Conservation (phyloP, 1,284 basidiomycete species). For the Bjerkandera adusta region DNA sequence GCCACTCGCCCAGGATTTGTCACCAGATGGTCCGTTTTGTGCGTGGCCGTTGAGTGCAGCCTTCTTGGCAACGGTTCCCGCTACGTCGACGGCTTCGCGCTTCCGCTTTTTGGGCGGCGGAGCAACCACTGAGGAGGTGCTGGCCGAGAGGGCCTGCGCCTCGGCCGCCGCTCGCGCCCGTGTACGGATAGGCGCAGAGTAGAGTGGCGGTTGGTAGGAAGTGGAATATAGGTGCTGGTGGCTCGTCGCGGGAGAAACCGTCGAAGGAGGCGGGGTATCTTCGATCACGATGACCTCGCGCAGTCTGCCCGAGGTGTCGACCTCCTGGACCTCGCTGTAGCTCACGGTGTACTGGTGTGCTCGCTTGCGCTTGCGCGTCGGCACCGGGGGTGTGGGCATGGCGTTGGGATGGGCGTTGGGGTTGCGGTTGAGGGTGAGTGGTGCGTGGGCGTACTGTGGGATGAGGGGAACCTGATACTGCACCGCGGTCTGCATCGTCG, state of each 20-base stretch:
- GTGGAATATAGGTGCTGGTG: constrained; percentile 67
- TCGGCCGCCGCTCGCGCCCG: constrained; percentile 80
- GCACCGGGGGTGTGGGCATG: constrained; percentile 58
- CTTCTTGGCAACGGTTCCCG: constrained; percentile 63
- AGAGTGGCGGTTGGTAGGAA: constrained; percentile 75
- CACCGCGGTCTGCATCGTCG: constrained; percentile 65
- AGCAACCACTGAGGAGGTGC: constrained; percentile 55
- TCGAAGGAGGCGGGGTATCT: constrained; percentile 78
- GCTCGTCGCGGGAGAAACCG: constrained; percentile 67
- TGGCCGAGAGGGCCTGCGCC: constrained; percentile 68
- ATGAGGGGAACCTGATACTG: constrained; percentile 59
- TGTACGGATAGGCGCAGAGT: constrained; percentile 70
- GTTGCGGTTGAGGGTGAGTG: constrained; percentile 29
- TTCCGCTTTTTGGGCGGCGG: constrained; percentile 78
- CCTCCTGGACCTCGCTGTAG: constrained; percentile 82
- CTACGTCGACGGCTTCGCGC: constrained; percentile 66
- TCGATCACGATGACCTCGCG: constrained; percentile 87
- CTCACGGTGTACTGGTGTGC: constrained; percentile 74
- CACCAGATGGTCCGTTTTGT: constrained; percentile 41
- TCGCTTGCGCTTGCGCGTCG: constrained; percentile 79
- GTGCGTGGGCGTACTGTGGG: constrained; percentile 50
- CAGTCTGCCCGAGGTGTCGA: constrained; percentile 69
- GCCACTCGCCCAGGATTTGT: constrained; percentile 63
- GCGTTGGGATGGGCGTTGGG: constrained; percentile 29
- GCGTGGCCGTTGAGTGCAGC: constrained; percentile 43